Base-by-base conservation (phyloP, 2,329 filamentous ascomycete genomes). In the Hymenoscyphus albidus region DNA sequence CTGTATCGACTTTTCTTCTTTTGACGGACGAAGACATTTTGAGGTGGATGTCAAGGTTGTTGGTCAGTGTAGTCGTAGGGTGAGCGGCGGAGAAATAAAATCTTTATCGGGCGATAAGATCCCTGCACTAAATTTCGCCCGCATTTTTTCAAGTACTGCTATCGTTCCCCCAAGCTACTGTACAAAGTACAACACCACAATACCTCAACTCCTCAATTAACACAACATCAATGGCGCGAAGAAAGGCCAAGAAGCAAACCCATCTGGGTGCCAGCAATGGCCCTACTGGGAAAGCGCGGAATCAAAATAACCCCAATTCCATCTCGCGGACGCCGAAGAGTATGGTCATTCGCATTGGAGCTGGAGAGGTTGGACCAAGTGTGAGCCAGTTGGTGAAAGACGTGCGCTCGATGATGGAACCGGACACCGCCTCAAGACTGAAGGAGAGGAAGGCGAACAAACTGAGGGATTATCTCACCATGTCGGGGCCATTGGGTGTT, bases 331-430 rank as follows among this genome's bases (percentile, higher is more conserved):
- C 88, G 61, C 95, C 95, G 40, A 97, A 97, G 83, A 96, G 90
- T 76, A 97, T 99, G 94, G 94, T 99, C 65, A 97, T 99, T 78
- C 91, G 95, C 71, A 93, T 97, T 73, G 95, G 95, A 72, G 94
- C 93, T 72, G 91, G 93, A 73, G 92, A 97, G 76, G 92, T 99
- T 61, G 95, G 95, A 64, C 87, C 92, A 65, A 96, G 91, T 76
- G 85, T 99, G 72, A 94, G 89, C 76, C 93, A 98, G 79, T 82
- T 99, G 71, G 93, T 94, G 27, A 88, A 90, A 71, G 95, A 99
- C 80, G 91, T 98, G 65, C 88, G 95, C 72, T 84, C 84, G 63
- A 94, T 98, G 80, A 96, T 99, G 93, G 93, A 98, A 78, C 95
- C 95, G 0, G 91, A 93, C 62, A 99, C 95, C 3, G 95, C 95